Percentiles rank a stretch among this genome's conserved stretches.
Evolutionary conservation across 306 rosid genomes (phyloP).

Genomic region (Mimosa pudica): DNA sequence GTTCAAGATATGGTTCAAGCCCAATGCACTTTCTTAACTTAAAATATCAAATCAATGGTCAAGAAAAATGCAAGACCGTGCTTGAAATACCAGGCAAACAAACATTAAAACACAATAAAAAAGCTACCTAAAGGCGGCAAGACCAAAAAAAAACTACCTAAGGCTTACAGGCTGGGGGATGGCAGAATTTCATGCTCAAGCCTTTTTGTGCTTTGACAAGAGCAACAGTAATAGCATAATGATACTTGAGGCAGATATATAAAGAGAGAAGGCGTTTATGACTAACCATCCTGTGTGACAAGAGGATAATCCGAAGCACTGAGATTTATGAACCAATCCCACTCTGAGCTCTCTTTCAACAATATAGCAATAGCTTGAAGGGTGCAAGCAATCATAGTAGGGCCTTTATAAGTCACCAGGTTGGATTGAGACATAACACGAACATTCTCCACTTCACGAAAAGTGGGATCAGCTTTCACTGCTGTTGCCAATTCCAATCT

Average conservation of each 20-base stretch:
- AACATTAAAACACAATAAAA: conserved; percentile 20
- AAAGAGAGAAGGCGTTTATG: conserved; percentile 13
- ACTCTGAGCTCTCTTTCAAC: conserved; percentile 70
- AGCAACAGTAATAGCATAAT: conserved; percentile 4
- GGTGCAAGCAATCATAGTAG: conserved; percentile 97
- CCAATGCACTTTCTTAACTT: conserved; percentile 10
- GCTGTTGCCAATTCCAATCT: conserved; percentile 84
- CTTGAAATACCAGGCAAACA: conserved; percentile 24
- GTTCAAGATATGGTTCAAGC: conserved; percentile 26
- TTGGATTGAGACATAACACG: conserved; percentile 84
- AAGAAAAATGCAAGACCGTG: neutral
- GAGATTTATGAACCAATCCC: conserved; percentile 94
- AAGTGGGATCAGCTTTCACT: conserved; percentile 81
- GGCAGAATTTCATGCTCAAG: too few species aligned
- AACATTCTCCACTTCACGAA: conserved; percentile 84
- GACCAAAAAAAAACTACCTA: neutral
- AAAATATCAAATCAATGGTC: neutral
- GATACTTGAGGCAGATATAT: conserved; percentile 18
- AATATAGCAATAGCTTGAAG: conserved; percentile 92
- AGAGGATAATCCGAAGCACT: conserved; percentile 99
- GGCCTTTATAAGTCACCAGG: conserved; percentile 97
- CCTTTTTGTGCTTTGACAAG: conserved; percentile 9
- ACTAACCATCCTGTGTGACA: conserved; percentile 95
- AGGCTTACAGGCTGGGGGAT: too few species aligned
- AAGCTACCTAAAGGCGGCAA: conserved; percentile 16